Evolutionary conservation across 2,329 filamentous ascomycete genomes (phyloP).

Genomic region (Ceratocystis papillata): DNA sequence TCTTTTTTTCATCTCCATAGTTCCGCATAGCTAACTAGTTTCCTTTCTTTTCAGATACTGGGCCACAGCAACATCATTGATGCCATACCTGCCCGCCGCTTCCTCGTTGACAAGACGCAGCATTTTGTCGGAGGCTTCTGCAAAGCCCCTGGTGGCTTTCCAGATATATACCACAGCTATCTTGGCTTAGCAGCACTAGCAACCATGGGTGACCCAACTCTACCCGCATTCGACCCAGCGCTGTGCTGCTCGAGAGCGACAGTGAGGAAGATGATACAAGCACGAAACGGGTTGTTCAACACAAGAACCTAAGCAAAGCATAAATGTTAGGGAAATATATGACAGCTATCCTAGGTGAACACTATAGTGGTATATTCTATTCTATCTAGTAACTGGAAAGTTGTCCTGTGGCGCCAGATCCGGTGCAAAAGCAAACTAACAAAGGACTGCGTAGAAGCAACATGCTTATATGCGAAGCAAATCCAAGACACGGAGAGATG

Average conservation of each 20-base stretch:
- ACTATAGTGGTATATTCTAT: conserved; percentile 19
- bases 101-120: conserved; percentile 75
- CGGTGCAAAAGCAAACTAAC: background rate
- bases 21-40: conserved; percentile 12
- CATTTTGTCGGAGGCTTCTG: conserved; percentile 74
- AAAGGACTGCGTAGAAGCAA: background rate
- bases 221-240: conserved; percentile 62
- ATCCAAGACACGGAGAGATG: background rate
- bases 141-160: conserved; percentile 57
- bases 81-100: conserved; percentile 49
- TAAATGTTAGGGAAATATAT: no score
- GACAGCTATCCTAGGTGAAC: background rate
- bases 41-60: conserved; percentile 41
- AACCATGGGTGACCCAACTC: conserved; percentile 55
- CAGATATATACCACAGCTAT: conserved; percentile 80
- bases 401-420: background rate
- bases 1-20: conserved; percentile 34
- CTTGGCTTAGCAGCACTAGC: conserved; percentile 73
- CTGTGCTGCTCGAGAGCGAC: conserved; percentile 62
- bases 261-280: conserved; percentile 40
- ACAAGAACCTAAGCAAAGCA: background rate
- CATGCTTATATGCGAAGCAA: background rate
- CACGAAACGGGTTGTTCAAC: conserved; percentile 30
- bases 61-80: conserved; percentile 49
- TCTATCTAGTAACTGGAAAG: conserved; percentile 12